Percentiles rank a stretch among this genome's conserved stretches.
phyloP scores from a whole-genome alignment of 805 yeast genomes.

The Candida xyloterini region DNA sequence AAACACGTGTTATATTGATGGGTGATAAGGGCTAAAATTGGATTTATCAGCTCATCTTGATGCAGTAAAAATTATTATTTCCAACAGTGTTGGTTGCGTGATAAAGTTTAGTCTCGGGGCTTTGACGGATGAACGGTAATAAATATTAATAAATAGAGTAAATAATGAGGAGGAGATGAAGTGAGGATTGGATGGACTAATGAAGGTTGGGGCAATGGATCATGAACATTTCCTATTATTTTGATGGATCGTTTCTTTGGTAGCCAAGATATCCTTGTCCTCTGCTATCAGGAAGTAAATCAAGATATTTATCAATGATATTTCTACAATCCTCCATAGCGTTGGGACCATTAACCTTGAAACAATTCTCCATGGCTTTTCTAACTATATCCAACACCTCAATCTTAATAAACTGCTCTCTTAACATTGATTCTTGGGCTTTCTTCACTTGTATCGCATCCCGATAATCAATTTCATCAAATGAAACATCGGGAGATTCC shows the following conservation, averaged over 20 bases:
- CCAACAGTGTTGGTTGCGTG: background rate
- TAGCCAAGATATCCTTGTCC: conserved; percentile 77
- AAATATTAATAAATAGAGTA: conserved; percentile 7
- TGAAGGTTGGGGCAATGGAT: background rate
- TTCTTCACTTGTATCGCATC: conserved; percentile 57
- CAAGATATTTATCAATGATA: conserved; percentile 71
- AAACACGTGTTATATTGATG: too few relatives aligned
- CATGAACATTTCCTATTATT: conserved; percentile 34
- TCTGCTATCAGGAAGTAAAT: conserved; percentile 67
- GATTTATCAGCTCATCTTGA: background rate
- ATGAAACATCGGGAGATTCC: conserved; percentile 68
- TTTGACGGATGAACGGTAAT: conserved; percentile 4
- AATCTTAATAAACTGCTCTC: conserved; percentile 77
- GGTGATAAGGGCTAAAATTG: background rate
- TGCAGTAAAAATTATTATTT: background rate
- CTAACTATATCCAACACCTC: conserved; percentile 66
- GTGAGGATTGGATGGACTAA: background rate
- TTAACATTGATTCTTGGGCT: conserved; percentile 75
- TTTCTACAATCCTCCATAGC: conserved; percentile 78
- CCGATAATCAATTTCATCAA: conserved; percentile 77
- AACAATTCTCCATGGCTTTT: conserved; percentile 73
- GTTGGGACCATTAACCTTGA: conserved; percentile 56
- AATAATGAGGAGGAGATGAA: conserved; percentile 3
- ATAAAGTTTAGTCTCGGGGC: background rate
- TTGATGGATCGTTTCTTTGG: conserved; percentile 84